Percentiles rank a stretch among this genome's conserved stretches.
Evolutionary conservation across 1,139 yeast species (phyloP).

Genomic region (Ogataea hybrid): DNA sequence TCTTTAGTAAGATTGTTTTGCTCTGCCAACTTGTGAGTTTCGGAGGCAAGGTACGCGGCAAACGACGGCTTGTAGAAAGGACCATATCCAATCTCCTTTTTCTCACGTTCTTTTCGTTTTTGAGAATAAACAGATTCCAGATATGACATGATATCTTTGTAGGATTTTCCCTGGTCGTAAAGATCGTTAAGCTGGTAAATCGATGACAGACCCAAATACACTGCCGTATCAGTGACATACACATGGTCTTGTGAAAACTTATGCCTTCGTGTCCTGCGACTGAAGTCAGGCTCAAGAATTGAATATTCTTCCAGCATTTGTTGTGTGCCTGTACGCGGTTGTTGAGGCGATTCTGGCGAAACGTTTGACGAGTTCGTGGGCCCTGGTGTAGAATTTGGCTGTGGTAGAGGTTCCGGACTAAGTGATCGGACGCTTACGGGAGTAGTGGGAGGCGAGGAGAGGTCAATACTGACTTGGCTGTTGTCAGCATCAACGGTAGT

Average conservation of each 20-base stretch:
- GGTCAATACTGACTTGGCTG: constrained; percentile 1
- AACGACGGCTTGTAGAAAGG: constrained; percentile 27
- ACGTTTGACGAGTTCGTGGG: no score
- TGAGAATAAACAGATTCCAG: constrained; percentile 26
- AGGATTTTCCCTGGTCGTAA: constrained; percentile 29
- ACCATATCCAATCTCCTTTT: constrained; percentile 29
- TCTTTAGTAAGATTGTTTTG: constrained; percentile 1
- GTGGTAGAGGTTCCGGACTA: no score
- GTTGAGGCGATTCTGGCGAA: background rate
- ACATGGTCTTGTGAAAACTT: constrained; percentile 33
- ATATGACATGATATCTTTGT: constrained; percentile 25
- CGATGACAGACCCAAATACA: constrained; percentile 31
- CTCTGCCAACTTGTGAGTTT: constrained; percentile 8
- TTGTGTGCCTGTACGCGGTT: constrained; percentile 6
- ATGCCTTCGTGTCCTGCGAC: constrained; percentile 23
- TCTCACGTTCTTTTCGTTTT: constrained; percentile 22
- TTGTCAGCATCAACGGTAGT: constrained; percentile 9
- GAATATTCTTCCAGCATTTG: constrained; percentile 1
- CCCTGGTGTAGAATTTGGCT: no score
- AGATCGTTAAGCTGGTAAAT: constrained; percentile 27
- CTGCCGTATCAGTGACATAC: constrained; percentile 33
- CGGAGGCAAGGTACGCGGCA: constrained; percentile 21
- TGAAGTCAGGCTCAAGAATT: background rate
- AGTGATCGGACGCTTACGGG: background rate
- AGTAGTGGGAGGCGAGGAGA: background rate